Conservation (phyloP, 2,329 filamentous ascomycete species). For the Fusarium nygamai region DNA sequence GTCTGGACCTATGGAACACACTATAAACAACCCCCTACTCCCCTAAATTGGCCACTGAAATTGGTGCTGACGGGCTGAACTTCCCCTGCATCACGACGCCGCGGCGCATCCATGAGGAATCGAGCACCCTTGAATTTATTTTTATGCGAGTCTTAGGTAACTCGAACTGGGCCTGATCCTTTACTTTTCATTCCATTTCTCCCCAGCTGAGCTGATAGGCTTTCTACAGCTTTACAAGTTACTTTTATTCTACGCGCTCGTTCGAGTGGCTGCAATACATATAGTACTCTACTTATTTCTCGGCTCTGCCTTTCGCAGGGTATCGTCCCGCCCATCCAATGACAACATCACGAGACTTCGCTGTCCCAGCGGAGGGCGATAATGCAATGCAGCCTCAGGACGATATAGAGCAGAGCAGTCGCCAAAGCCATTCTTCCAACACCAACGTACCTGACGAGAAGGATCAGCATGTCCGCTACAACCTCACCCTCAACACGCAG, state of each 20-base stretch:
- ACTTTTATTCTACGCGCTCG: neutral
- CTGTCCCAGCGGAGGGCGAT: constrained; percentile 17
- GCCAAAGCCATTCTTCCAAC: constrained; percentile 38
- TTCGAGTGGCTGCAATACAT: neutral
- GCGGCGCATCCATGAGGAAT: neutral
- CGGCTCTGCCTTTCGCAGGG: neutral
- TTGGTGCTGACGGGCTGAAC: constrained; percentile 29
- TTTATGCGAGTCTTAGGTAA: constrained; percentile 9
- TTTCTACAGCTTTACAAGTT: neutral
- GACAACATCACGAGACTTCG: constrained; percentile 25
- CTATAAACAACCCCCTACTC: constrained; percentile 7
- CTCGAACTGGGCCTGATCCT: neutral
- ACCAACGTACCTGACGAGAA: constrained; percentile 35
- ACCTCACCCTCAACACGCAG: constrained; percentile 43
- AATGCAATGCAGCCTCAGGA: constrained; percentile 9
- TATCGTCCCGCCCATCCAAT: neutral
- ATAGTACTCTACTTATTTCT: neutral
- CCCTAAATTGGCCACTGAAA: constrained; percentile 14
- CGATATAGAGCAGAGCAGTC: constrained; percentile 22
- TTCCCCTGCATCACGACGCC: constrained; percentile 28
- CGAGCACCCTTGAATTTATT: constrained; percentile 18
- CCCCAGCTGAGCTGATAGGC: constrained; percentile 4
- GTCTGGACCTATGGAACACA: neutral
- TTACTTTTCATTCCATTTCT: neutral
- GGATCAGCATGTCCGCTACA: constrained; percentile 42